Evolutionary conservation across 2,329 filamentous ascomycete genomes (phyloP), one percentile per base, ranked within the genome.

Genomic region (Emericellopsis cladophorae): DNA sequence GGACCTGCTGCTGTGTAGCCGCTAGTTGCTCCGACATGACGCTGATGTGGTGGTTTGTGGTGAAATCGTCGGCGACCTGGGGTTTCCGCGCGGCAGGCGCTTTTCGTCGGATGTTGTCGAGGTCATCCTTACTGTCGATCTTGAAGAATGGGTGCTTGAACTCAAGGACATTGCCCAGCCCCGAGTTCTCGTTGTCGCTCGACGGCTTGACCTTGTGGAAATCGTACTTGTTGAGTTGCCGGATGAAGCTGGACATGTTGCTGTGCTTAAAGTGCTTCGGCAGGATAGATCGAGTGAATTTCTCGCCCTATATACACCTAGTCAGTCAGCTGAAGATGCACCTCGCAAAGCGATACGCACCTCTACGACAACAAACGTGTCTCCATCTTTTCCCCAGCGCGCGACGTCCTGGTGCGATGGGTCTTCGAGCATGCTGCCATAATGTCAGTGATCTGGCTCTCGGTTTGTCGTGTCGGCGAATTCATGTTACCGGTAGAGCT

Each of bases 231-330:
- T 95, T 95, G 44, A 95, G 68, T 59, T 95, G 89, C 38, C 89
- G 83, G 44, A 95, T 89, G 57, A 95, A 95, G 62, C 88, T 95
- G 26, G 89, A 89, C 66, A 95, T 95, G 60, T 95, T 95, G 74
- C 87, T 94, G 65, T 96, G 92, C 64, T 98, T 98, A 71, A 98
- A 98, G 55, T 96, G 88, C 58, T 96, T 95, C 3, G 92, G 92
- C 14, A 98, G 76, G 52, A 98, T 94, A 32, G 85, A 84, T 60
- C 95, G 95, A 18, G 92, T 96, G 56, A 98, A 98, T 61, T 94
- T 95, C 60, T 96, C 90, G 61, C 93, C 94, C 90, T 95, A 39
- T 45, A 43, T 38, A 31, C 22, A 36, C 36, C 37, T 33, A 37
- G 35, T 42, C 31, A 41, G n/a, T 22, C 40, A 14, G 7, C n/a